Percentiles rank a stretch among this genome's conserved stretches.
Conservation (phyloP, 2,329 filamentous ascomycete genomes). For the Rhynchosporium graminicola region DNA sequence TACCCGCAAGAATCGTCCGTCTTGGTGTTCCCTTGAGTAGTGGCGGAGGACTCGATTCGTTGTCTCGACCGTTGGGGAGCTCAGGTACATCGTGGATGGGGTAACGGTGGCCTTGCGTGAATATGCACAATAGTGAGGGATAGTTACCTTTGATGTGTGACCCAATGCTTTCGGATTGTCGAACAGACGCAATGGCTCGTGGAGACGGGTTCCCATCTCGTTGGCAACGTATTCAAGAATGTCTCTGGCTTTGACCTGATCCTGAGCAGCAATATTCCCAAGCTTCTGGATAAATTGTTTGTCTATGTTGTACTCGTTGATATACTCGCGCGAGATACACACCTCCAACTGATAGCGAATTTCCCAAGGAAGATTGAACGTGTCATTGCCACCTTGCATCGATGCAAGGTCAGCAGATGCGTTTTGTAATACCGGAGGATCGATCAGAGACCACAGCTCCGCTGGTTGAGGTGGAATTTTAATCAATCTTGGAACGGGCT, state of each 20-base stretch:
- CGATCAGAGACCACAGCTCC: constrained; percentile 48
- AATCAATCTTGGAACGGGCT: constrained; percentile 47
- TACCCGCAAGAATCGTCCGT: constrained; percentile 83
- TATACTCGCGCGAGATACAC: constrained; percentile 76
- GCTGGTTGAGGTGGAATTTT: constrained; percentile 41
- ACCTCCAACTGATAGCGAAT: constrained; percentile 91
- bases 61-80: constrained; percentile 76
- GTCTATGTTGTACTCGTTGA: constrained; percentile 76
- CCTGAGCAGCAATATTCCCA: constrained; percentile 47
- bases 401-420: constrained; percentile 28
- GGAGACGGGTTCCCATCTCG: constrained; percentile 56
- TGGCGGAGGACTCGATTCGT: constrained; percentile 84
- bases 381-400: constrained; percentile 36
- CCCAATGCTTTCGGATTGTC: constrained; percentile 50
- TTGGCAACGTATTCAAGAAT: constrained; percentile 76
- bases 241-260: constrained; percentile 55
- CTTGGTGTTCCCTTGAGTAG: constrained; percentile 56
- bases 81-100: constrained; percentile 78
- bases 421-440: constrained; percentile 25
- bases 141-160: constrained; percentile 50
- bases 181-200: constrained; percentile 75
- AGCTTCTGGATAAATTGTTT: constrained; percentile 67
- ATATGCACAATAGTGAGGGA: constrained; percentile 73
- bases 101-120: constrained; percentile 79
- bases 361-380: constrained; percentile 59